Conservation (phyloP, 2,329 filamentous ascomycete genomes). For the Cladosporium oxysporum region DNA sequence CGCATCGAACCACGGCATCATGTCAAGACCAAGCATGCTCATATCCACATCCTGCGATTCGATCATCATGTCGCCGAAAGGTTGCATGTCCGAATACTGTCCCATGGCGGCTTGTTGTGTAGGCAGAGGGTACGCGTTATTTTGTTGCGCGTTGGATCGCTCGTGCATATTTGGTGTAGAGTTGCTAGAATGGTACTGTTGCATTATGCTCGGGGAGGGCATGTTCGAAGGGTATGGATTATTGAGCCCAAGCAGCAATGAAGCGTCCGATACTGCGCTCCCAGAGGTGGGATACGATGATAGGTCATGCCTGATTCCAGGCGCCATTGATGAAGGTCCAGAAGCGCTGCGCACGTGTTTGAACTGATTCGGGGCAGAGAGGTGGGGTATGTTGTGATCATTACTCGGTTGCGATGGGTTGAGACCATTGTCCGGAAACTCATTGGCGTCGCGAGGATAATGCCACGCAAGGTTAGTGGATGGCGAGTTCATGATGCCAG, state of each 20-base stretch:
- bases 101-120: neutral
- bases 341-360: slow-evolving; percentile 15
- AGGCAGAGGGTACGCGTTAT: slow-evolving; percentile 3
- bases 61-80: slow-evolving; percentile 63
- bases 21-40: slow-evolving; percentile 65
- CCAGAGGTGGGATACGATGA: slow-evolving; percentile 17
- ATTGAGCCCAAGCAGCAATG: slow-evolving; percentile 49
- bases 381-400: slow-evolving; percentile 23
- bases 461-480: slow-evolving; percentile 81
- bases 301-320: neutral
- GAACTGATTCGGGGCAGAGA: slow-evolving; percentile 17
- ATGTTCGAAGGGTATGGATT: slow-evolving; percentile 42
- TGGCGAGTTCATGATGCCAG: slow-evolving; percentile 81
- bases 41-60: slow-evolving; percentile 78
- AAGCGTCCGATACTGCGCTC: slow-evolving; percentile 23
- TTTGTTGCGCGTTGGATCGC: neutral
- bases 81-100: slow-evolving; percentile 24
- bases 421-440: neutral
- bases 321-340: neutral
- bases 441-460: slow-evolving; percentile 60
- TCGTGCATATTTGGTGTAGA: slow-evolving; percentile 15
- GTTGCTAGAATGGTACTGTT: slow-evolving; percentile 3
- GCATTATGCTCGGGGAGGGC: slow-evolving; percentile 11
- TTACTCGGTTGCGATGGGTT: slow-evolving; percentile 2
- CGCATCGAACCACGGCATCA: slow-evolving; percentile 71